These are phyloP conservation scores for Circinella umbellata DNA, from an alignment of 371 early-diverging fungal genomes.

Conservation along the genomic window DNA sequence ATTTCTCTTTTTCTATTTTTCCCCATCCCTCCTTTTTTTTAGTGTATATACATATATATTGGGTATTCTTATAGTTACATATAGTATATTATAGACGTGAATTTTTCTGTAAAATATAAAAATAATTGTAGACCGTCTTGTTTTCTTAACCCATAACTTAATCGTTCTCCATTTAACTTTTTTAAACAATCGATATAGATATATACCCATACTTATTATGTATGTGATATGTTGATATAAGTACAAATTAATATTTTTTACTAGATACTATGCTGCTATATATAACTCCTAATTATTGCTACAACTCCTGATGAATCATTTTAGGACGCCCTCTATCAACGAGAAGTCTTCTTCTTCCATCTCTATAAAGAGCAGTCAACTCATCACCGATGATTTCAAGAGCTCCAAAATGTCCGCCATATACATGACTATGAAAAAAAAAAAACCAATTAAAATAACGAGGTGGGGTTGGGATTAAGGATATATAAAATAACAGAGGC, in stretches of 20 bases:
- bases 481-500: too few relatives aligned
- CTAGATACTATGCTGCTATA: too few relatives aligned
- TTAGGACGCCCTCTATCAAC: neutral
- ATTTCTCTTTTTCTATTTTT: neutral
- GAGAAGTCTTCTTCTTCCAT: slow-evolving; percentile 15
- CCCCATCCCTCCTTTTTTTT: neutral
- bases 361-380: slow-evolving; percentile 33
- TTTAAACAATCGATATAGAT: too few relatives aligned
- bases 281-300: neutral
- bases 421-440: slow-evolving; percentile 43
- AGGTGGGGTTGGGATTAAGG: too few relatives aligned
- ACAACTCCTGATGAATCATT: neutral
- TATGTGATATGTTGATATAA: too few relatives aligned
- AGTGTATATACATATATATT: slow-evolving; percentile 1
- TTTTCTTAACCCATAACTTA: too few relatives aligned
- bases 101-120: neutral
- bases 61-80: neutral
- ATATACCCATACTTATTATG: too few relatives aligned
- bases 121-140: neutral
- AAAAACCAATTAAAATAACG: too few relatives aligned
- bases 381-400: slow-evolving; percentile 58
- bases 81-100: neutral
- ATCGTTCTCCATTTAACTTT: too few relatives aligned
- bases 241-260: too few relatives aligned
- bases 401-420: slow-evolving; percentile 67